Evolutionary conservation across 352 stramenopile genomes (phyloP), one percentile per base, ranked within the genome.

Genomic region (Blastocystis hominis): DNA sequence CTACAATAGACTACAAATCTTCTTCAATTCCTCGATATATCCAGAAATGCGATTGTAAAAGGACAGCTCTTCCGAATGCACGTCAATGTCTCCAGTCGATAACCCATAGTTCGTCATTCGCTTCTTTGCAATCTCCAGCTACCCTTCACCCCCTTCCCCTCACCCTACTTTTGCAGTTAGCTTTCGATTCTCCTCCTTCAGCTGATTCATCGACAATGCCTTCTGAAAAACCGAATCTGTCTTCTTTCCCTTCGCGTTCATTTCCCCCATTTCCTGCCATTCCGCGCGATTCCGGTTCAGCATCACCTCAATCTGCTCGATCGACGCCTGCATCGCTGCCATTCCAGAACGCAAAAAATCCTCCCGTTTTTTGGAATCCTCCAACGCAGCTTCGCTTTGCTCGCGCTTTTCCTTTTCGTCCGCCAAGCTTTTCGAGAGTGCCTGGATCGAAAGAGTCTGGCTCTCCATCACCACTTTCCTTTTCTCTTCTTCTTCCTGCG

Each of bases 71-170:
- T 84, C 72, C 15, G 46, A 50, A 44, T 68, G 66, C 72, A 84
- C 72, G 50, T 84, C 72, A 30, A 84, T 84, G 56, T 84, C 72
- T 3, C 15, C 68, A 13, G 72, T 84, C 20, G 72, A 64, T 24
- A 84, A 30, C 3, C 72, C 72, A 46, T 84, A 66, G 30, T 64
- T 66, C 72, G 72, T 84, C 72, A 84, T 84, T 38, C 72, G 47
- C 56, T 84, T 84, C 55, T 53, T 64, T 34, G 72, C 72, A 46
- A 84, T 84, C 55, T 84, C 72, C 50, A 84, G 34, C 72, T 84
- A 84, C 36, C 47, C n/a, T n/a, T 84, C 50, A 66, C 30, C 3
- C 30, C 9, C 55, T 30, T 24, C 34, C 20, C 34, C 4, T 53
- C 42, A 3, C 2, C 40, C 53, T 64, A 84, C 72, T 40, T 84